Evolutionary conservation across 1,139 yeast genomes (phyloP).

Genomic region (Suhomyces anneliseae): DNA sequence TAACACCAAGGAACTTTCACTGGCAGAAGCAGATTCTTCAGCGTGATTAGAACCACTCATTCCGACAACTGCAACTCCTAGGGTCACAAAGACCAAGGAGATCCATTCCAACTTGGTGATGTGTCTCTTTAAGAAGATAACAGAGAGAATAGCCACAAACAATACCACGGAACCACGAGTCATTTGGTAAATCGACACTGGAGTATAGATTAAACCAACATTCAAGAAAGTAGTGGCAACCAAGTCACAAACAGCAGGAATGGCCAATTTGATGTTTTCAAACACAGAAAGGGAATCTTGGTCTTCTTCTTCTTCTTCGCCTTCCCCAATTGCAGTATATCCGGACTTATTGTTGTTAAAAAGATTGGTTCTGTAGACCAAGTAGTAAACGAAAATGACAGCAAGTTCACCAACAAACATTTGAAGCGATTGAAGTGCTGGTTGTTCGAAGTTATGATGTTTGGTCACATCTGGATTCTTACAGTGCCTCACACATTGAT

Average conservation of each 20-base stretch:
- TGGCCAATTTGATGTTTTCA: slow-evolving; percentile 36
- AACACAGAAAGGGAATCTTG: slow-evolving; percentile 16
- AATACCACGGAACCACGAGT: slow-evolving; percentile 75
- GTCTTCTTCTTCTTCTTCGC: slow-evolving; percentile 10
- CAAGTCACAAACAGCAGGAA: slow-evolving; percentile 74
- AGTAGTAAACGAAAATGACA: slow-evolving; percentile 48
- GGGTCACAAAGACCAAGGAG: slow-evolving; percentile 57
- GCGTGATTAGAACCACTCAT: slow-evolving; percentile 52
- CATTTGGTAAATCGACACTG: slow-evolving; percentile 87
- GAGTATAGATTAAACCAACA: slow-evolving; percentile 70
- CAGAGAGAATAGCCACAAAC: slow-evolving; percentile 74
- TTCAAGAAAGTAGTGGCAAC: slow-evolving; percentile 75
- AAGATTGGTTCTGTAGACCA: slow-evolving; percentile 24
- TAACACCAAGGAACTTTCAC: slow-evolving; percentile 28
- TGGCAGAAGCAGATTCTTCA: slow-evolving; percentile 10
- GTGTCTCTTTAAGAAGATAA: slow-evolving; percentile 55
- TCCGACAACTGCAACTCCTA: slow-evolving; percentile 75
- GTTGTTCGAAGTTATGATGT: slow-evolving; percentile 64
- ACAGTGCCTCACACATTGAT: slow-evolving; percentile 68
- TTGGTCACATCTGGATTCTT: slow-evolving; percentile 39
- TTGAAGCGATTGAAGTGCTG: slow-evolving; percentile 76
- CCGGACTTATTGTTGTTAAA: slow-evolving; percentile 17
- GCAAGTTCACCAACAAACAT: slow-evolving; percentile 76
- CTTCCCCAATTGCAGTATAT: slow-evolving; percentile 15
- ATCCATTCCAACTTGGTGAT: slow-evolving; percentile 70